Evolutionary conservation across 2,329 filamentous ascomycete genomes (phyloP).

Genomic region (Pseudofabraea citricarpa): DNA sequence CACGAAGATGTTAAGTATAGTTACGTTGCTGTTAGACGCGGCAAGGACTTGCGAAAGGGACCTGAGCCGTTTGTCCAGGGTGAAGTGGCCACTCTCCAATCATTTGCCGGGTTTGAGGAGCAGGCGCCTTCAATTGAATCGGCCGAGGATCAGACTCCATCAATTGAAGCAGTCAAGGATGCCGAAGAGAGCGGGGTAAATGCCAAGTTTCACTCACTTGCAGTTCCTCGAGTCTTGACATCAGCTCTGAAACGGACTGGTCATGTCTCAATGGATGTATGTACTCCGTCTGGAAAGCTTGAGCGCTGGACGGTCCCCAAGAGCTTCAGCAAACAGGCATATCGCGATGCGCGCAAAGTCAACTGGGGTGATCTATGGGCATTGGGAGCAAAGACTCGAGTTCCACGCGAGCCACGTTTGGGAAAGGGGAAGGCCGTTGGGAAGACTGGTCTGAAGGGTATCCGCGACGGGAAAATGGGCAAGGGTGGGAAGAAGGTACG

Average conservation of each 20-base stretch:
- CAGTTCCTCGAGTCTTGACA: constrained; percentile 73
- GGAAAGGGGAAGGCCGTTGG: constrained; percentile 32
- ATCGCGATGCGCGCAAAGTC: constrained; percentile 87
- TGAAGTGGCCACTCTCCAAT: constrained; percentile 52
- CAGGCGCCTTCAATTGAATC: constrained; percentile 25
- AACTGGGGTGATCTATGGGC: constrained; percentile 95
- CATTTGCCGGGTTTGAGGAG: constrained; percentile 69
- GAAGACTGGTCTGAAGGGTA: constrained; percentile 32
- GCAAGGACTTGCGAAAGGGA: constrained; percentile 46
- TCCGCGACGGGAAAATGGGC: constrained; percentile 22
- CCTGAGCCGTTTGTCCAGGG: constrained; percentile 41
- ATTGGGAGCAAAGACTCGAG: constrained; percentile 83
- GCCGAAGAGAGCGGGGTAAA: constrained; percentile 3
- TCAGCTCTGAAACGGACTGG: constrained; percentile 82
- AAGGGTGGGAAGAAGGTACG: constrained; percentile 39
- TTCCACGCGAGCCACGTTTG: constrained; percentile 54
- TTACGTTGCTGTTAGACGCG: constrained; percentile 81
- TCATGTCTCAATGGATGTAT: constrained; percentile 86
- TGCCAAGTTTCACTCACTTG: constrained; percentile 46
- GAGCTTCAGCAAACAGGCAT: constrained; percentile 75
- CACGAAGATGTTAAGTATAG: constrained; percentile 90
- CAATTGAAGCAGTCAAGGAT: constrained; percentile 13
- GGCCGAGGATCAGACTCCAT: constrained; percentile 42
- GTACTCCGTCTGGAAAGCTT: constrained; percentile 77
- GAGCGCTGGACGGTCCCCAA: constrained; percentile 93